Evolutionary conservation across 257 asterid species (phyloP), one percentile per base, ranked within the genome.

Genomic region (Scutellaria minor): DNA sequence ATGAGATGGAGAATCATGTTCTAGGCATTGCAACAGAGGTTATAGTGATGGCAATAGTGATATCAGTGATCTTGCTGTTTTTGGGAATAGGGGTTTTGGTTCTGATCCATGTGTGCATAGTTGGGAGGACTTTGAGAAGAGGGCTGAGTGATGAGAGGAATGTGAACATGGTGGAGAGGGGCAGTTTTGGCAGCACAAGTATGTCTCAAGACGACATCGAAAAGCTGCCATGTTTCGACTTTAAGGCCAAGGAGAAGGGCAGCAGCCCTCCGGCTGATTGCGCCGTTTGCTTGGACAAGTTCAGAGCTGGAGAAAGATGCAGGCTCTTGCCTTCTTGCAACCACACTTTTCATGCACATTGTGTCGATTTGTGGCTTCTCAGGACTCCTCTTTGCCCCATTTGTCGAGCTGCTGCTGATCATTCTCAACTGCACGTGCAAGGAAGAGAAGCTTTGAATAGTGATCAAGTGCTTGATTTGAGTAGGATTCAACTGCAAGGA

Each of bases 181-280:
- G 87, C 2, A 78, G 86, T 61, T 71, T 75, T 6, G 85, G 84
- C 40, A 85, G 87, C 83, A 65, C 76, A 5, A 91, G 90, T 71
- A 84, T 91, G 97, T 86, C 96, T 0, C 83, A 35, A 6, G 95
- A 86, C 10, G 98, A 90, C 73, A 78, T 92, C 42, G 96, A 86
- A 24, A 88, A 85, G 89, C 83, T 92, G 9, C 98, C 98, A 3
- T 76, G 91, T 39, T 92, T 90, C 59, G 78, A 85, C 48, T 90
- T 86, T 78, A 66, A 74, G 76, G 84, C 67, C 18, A 78, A 67
- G 82, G 89, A 66, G 77, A 73, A 44, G 41, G 87, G 83, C 39
- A 61, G 60, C 9, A 81, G 87, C 71, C 84, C 85, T 11, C 31
- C 79, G 6, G 75, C 68, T 4, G 95, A 83, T 64, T 90, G 93